These are phyloP conservation scores for Phytophthora sansomeana DNA, from an alignment of 352 stramenopile species.

Conservation along the genomic window DNA sequence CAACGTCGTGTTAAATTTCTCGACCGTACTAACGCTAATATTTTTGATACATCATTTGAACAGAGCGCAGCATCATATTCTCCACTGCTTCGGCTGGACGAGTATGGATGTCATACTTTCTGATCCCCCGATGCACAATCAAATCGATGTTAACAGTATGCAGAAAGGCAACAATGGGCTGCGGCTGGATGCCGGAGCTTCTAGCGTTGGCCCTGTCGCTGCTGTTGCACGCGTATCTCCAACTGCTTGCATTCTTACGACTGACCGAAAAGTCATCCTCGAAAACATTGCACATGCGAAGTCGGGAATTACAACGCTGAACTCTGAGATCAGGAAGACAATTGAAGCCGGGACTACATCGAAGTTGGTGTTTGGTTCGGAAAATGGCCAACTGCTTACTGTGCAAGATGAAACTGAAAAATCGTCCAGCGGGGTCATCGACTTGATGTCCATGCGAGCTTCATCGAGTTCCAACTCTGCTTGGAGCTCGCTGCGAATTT, in stretches of 20 bases:
- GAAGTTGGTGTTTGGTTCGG: constrained; percentile 6
- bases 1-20: neutral
- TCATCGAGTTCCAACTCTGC: constrained; percentile 26
- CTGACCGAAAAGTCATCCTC: constrained; percentile 32
- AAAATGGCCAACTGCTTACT: neutral
- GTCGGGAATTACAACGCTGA: constrained; percentile 3
- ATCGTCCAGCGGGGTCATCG: constrained; percentile 33
- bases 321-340: constrained; percentile 6
- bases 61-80: constrained; percentile 26
- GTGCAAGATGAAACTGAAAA: constrained; percentile 9
- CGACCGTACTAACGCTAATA: constrained; percentile 3
- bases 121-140: constrained; percentile 18
- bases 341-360: constrained; percentile 2
- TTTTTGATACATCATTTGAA: neutral
- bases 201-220: constrained; percentile 27
- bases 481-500: constrained; percentile 49
- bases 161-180: constrained; percentile 10
- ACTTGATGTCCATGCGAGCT: constrained; percentile 52
- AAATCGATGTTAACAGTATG: constrained; percentile 22
- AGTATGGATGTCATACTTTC: constrained; percentile 22
- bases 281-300: constrained; percentile 21
- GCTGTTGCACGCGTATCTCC: constrained; percentile 34
- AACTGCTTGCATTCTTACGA: constrained; percentile 36
- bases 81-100: constrained; percentile 45
- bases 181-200: constrained; percentile 18